A percentile compares a stretch with the other conserved stretches of the same genome.
Conservation (phyloP, 371 early-diverging fungal genomes). For the Mucor circinelloides region DNA sequence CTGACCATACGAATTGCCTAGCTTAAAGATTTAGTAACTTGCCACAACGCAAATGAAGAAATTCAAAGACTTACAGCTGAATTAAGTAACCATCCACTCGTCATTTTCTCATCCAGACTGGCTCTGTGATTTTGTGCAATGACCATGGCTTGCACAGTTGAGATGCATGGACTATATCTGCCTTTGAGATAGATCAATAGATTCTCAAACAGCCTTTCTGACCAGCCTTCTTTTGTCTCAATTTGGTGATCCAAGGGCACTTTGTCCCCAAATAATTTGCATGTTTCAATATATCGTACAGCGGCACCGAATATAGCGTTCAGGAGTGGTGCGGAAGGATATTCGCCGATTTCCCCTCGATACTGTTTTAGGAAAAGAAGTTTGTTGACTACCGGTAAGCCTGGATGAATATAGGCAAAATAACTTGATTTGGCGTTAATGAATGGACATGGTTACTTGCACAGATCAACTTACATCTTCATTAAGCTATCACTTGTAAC, state of each 20-base stretch:
- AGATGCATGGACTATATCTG: conserved; percentile 37
- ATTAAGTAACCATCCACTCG: conserved; percentile 44
- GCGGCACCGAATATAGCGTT: conserved; percentile 52
- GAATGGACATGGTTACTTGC: no score
- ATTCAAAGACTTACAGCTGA: conserved; percentile 29
- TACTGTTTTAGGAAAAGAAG: conserved; percentile 49
- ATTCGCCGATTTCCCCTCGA: conserved; percentile 39
- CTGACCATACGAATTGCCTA: conserved; percentile 36
- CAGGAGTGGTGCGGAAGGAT: conserved; percentile 46
- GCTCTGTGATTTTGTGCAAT: conserved; percentile 47
- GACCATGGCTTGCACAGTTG: conserved; percentile 47
- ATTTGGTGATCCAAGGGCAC: conserved; percentile 11
- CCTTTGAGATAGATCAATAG: conserved; percentile 34
- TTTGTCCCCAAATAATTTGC: conserved; percentile 39
- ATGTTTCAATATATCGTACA: conserved; percentile 48
- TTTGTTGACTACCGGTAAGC: conserved; percentile 53
- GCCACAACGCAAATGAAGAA: neutral
- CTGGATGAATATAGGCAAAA: conserved; percentile 54
- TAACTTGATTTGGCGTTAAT: conserved; percentile 27
- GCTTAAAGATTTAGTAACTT: neutral
- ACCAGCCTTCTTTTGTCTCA: conserved; percentile 36
- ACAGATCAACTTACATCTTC: conserved; percentile 37
- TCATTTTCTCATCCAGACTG: conserved; percentile 40
- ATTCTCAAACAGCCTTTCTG: conserved; percentile 46
- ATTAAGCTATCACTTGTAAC: conserved; percentile 45